Conservation (phyloP, 805 yeast genomes). For the Monosporozyma unispora region DNA sequence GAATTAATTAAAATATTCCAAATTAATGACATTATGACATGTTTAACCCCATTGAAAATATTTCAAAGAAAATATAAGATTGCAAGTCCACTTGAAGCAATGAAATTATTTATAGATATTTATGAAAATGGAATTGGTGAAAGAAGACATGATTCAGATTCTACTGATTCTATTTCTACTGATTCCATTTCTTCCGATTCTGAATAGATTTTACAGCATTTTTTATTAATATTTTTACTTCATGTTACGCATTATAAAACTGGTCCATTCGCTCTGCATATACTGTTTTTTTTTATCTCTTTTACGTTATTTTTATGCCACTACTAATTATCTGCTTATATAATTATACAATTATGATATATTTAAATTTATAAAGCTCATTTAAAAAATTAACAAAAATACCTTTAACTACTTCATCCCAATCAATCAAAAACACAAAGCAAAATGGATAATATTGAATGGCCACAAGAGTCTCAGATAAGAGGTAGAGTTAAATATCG, state of each 20-base stretch:
- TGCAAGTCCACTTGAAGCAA: constrained; percentile 45
- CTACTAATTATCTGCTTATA: no score
- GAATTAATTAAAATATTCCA: constrained; percentile 63
- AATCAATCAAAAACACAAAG: background rate
- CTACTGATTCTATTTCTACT: background rate
- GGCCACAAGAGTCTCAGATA: constrained; percentile 23
- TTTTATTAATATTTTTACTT: no score
- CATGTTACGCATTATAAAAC: no score
- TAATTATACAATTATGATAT: background rate
- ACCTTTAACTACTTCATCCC: background rate
- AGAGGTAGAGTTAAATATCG: background rate
- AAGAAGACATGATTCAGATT: background rate
- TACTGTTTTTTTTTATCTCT: no score
- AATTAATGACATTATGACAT: constrained; percentile 70
- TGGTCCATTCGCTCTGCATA: no score
- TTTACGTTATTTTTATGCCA: no score
- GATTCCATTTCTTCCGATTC: no score
- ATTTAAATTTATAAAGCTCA: background rate
- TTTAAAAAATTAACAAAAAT: background rate
- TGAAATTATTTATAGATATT: constrained; percentile 31
- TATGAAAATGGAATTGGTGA: background rate
- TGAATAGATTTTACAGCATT: no score
- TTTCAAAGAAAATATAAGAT: constrained; percentile 41
- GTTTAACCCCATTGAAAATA: constrained; percentile 54
- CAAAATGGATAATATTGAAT: constrained; percentile 1